These are phyloP conservation scores for Hypericum perforatum DNA, from an alignment of 345 rosid species.

Conservation along the genomic window DNA sequence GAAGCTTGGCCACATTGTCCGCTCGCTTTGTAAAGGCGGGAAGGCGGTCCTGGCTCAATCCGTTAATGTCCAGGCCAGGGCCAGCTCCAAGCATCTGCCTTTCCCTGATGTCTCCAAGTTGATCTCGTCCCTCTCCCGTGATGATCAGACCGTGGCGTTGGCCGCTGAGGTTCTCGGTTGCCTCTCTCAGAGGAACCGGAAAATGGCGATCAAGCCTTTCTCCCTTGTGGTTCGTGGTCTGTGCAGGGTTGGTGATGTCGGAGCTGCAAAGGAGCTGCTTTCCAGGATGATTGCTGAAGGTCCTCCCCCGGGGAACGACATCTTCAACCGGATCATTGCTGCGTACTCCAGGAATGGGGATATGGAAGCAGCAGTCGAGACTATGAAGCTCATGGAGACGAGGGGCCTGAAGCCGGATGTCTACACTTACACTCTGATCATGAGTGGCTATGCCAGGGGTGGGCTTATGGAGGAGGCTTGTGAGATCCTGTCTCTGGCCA, in stretches of 20 bases:
- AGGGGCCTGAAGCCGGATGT: slow-evolving; percentile 80
- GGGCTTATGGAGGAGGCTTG: slow-evolving; percentile 69
- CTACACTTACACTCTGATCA: slow-evolving; percentile 63
- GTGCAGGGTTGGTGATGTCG: slow-evolving; percentile 52
- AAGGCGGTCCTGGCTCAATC: slow-evolving; percentile 44
- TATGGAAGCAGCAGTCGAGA: slow-evolving; percentile 44
- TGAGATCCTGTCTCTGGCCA: slow-evolving; percentile 49
- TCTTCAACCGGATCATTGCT: slow-evolving; percentile 49
- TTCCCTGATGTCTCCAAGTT: slow-evolving; percentile 34
- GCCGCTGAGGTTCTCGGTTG: slow-evolving; percentile 49
- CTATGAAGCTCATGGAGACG: slow-evolving; percentile 52
- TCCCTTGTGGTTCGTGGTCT: slow-evolving; percentile 54
- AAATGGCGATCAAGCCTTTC: slow-evolving; percentile 60
- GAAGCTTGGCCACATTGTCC: slow-evolving; percentile 51
- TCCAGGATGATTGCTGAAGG: slow-evolving; percentile 60
- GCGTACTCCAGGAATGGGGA: slow-evolving; percentile 53
- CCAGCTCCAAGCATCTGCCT: slow-evolving; percentile 35
- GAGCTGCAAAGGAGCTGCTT: slow-evolving; percentile 48
- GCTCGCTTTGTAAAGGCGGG: slow-evolving; percentile 60
- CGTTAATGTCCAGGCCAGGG: slow-evolving; percentile 42
- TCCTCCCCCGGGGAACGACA: slow-evolving; percentile 75
- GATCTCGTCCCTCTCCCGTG: slow-evolving; percentile 38
- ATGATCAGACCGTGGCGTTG: slow-evolving; percentile 51
- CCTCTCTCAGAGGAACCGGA: slow-evolving; percentile 34
- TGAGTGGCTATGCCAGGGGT: slow-evolving; percentile 64